Evolutionary conservation across 2,329 filamentous ascomycete species (phyloP), one percentile per base, ranked within the genome.

Genomic region (Aureobasidium sp.): DNA sequence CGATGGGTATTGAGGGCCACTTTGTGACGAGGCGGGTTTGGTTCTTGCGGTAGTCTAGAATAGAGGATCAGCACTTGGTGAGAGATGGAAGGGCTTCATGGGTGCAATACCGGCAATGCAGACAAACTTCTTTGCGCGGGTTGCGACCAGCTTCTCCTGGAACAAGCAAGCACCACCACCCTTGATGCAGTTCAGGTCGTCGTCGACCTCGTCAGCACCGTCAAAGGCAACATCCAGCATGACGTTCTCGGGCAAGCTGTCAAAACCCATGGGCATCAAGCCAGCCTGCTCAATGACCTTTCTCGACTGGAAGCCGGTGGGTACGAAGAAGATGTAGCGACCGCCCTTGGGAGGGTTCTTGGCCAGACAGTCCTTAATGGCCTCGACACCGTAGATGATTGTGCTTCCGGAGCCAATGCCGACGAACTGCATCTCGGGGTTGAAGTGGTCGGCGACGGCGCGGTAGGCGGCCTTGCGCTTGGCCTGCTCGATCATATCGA

Each of bases 91-190:
- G 22, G 36, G 36, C 45, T 5, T 12, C 67, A 66, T n/a, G 44
- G 63, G 66, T 31, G 67, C 75, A 82, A 70, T 76, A 90, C 87
- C 88, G 62, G 90, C 91, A 63, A 95, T 90, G 69, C 90, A 93
- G 65, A 97, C 82, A 71, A 97, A 96, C 72, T 90, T 89, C 75
- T 86, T 89, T 3, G 91, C 88, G 55, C 88, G 84, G 64, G 90
- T 85, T 5, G 92, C 92, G 5, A 99, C 92, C 39, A 99, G 81
- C 80, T 99, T 99, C 78, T 99, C 94, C 76, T 97, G 94, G 79
- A 96, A 96, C 62, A 97, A 78, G 76, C 94, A 99, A n/a, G 91
- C 94, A 63, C 94, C 94, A 55, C 94, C 94, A 61, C 94, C 94
- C 79, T 97, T 97, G 79, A 99, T 97, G 72, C 93, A 91, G 76